Conservation (phyloP, 495 filamentous ascomycete species). For the Hypoxylon lienhwacheense region DNA sequence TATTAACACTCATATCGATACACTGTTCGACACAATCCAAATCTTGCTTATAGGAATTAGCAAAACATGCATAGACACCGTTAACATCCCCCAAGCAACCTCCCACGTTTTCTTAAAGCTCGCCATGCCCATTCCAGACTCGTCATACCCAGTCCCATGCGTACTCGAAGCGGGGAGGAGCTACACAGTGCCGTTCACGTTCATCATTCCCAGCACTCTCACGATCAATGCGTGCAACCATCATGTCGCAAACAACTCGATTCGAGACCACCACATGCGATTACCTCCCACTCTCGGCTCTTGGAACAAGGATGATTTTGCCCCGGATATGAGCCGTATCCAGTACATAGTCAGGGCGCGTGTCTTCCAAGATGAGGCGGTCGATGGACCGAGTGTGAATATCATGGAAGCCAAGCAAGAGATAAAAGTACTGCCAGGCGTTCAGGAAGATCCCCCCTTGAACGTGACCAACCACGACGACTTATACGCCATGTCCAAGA, state of each 20-base stretch:
- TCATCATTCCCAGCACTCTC: conserved; percentile 78
- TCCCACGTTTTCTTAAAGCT: conserved; percentile 74
- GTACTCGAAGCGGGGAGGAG: conserved; percentile 65
- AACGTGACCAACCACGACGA: conserved; percentile 59
- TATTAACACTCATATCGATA: conserved; percentile 61
- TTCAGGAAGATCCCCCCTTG: conserved; percentile 76
- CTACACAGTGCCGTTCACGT: conserved; percentile 82
- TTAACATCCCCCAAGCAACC: conserved; percentile 47
- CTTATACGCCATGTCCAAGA: conserved; percentile 69
- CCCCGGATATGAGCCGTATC: conserved; percentile 79
- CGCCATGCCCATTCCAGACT: conserved; percentile 72
- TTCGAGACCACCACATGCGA: conserved; percentile 72
- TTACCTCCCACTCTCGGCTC: conserved; percentile 84
- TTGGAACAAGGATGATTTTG: conserved; percentile 72
- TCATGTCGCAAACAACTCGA: conserved; percentile 50
- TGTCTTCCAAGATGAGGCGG: conserved; percentile 45
- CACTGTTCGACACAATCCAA: conserved; percentile 75
- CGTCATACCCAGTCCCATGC: conserved; percentile 68
- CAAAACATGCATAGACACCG: conserved; percentile 46
- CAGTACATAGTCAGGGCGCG: conserved; percentile 71
- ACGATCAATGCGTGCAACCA: conserved; percentile 58
- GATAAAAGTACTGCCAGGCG: conserved; percentile 75
- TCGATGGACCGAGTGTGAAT: conserved; percentile 34
- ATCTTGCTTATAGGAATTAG: conserved; percentile 76
- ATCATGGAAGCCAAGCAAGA: conserved; percentile 56